Conservation (phyloP, 2,329 filamentous ascomycete species). For the Sordariomycetes sp. region DNA sequence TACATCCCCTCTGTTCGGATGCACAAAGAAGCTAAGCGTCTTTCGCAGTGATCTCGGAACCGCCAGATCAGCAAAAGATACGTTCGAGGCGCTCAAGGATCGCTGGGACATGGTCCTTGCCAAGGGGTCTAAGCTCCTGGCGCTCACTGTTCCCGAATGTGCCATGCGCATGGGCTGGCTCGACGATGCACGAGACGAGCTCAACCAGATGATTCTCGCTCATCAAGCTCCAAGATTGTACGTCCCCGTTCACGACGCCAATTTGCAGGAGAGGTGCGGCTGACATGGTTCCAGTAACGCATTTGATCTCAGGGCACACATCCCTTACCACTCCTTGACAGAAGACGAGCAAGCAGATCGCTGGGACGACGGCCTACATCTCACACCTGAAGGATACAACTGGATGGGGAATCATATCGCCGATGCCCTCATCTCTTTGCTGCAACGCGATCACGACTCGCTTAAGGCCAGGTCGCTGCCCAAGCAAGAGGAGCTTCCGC, state of each 20-base stretch:
- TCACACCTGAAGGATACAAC: conserved; percentile 50
- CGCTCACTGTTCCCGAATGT: conserved; percentile 53
- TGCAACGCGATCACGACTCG: conserved; percentile 11
- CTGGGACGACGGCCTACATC: conserved; percentile 55
- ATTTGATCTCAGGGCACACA: conserved; percentile 44
- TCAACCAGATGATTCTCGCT: conserved; percentile 45
- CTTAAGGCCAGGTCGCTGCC: neutral
- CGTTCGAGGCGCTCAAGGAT: conserved; percentile 38
- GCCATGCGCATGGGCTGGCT: conserved; percentile 16
- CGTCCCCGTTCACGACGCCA: neutral
- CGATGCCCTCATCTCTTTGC: conserved; percentile 37
- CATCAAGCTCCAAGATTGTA: conserved; percentile 30
- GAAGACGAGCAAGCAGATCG: conserved; percentile 34
- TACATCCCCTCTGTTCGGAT: neutral
- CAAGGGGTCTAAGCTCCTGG: conserved; percentile 46
- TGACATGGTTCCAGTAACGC: conserved; percentile 32
- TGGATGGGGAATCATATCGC: conserved; percentile 51
- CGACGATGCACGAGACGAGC: conserved; percentile 23
- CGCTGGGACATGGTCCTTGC: conserved; percentile 41
- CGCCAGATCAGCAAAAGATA: conserved; percentile 23
- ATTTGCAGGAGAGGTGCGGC: neutral
- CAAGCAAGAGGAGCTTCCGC: neutral
- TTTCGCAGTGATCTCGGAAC: conserved; percentile 39
- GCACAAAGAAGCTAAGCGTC: neutral
- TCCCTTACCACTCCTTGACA: conserved; percentile 44